Percentiles rank a stretch among this genome's conserved stretches.
Evolutionary conservation across 2,329 filamentous ascomycete genomes (phyloP).

Genomic region (Xylariaceae sp.): DNA sequence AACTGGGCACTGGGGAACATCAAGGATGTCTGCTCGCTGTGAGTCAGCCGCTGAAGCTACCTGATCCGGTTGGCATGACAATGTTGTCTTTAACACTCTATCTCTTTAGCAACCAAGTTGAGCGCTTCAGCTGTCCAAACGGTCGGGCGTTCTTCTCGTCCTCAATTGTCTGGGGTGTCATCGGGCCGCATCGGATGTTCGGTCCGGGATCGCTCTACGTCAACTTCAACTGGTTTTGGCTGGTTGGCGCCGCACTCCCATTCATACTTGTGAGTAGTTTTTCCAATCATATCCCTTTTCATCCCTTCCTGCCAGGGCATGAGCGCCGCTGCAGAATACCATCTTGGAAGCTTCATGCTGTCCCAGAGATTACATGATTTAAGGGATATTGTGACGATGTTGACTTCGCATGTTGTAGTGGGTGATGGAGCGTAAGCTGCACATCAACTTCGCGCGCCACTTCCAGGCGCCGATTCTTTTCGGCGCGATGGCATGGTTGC

Average conservation of each 20-base stretch:
- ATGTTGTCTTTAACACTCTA: neutral
- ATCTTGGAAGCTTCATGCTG: neutral
- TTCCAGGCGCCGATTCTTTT: slow-evolving; percentile 55
- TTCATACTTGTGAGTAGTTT: slow-evolving; percentile 33
- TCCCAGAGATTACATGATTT: neutral
- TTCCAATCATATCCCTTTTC: too few relatives aligned
- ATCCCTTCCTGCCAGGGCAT: neutral
- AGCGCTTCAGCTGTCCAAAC: slow-evolving; percentile 41
- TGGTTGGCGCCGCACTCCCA: slow-evolving; percentile 46
- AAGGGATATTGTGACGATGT: neutral
- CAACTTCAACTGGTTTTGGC: slow-evolving; percentile 49
- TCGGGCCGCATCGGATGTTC: slow-evolving; percentile 53
- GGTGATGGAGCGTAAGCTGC: slow-evolving; percentile 38
- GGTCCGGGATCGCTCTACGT: slow-evolving; percentile 47
- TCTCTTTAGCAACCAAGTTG: slow-evolving; percentile 33
- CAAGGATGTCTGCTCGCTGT: slow-evolving; percentile 38
- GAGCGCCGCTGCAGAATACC: neutral
- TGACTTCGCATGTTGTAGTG: slow-evolving; percentile 28
- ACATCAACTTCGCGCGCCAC: slow-evolving; percentile 41
- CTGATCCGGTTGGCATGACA: neutral
- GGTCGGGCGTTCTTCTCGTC: slow-evolving; percentile 44
- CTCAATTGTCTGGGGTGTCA: slow-evolving; percentile 53
- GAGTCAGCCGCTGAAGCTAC: slow-evolving; percentile 23
- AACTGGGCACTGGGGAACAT: slow-evolving; percentile 45
- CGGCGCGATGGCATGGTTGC: slow-evolving; percentile 48